These are phyloP conservation scores for Canavalia ensiformis DNA, from an alignment of 306 rosid species.

Conservation along the genomic window DNA sequence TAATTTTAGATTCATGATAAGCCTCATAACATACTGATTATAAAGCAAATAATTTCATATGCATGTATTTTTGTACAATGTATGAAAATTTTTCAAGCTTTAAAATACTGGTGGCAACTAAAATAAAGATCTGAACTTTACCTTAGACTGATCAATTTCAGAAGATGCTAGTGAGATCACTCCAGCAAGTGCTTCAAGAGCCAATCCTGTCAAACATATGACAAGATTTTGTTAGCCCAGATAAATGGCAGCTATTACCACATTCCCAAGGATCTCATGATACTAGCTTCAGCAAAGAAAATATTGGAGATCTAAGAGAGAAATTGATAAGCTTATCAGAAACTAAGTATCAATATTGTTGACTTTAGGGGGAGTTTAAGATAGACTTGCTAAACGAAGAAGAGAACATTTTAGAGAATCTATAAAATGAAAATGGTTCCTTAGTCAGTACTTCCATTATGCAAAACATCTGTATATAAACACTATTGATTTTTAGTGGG, in stretches of 20 bases:
- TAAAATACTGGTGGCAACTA: conserved; percentile 35
- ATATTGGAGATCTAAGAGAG: neutral
- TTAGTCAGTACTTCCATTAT: neutral
- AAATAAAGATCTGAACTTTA: conserved; percentile 50
- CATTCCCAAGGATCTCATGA: conserved; percentile 5
- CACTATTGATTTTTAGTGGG: no score
- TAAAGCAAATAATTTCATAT: conserved; percentile 1
- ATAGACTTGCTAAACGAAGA: neutral
- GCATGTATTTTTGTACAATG: neutral
- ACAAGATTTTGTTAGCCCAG: conserved; percentile 40
- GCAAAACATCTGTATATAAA: neutral
- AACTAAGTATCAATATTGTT: conserved; percentile 28
- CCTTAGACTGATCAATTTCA: conserved; percentile 82
- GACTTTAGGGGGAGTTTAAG: neutral
- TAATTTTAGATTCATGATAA: conserved; percentile 20
- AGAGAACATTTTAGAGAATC: neutral
- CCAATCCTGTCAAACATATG: conserved; percentile 66
- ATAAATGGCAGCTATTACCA: conserved; percentile 21
- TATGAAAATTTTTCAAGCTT: conserved; percentile 34
- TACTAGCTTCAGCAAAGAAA: conserved; percentile 10
- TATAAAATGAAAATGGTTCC: neutral
- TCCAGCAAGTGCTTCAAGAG: conserved; percentile 95
- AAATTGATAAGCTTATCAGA: neutral
- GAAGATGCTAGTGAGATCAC: conserved; percentile 86
- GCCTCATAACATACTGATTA: neutral